These are phyloP conservation scores for Casuarina equisetifolia DNA, from an alignment of 306 rosid genomes.

Conservation along the genomic window DNA sequence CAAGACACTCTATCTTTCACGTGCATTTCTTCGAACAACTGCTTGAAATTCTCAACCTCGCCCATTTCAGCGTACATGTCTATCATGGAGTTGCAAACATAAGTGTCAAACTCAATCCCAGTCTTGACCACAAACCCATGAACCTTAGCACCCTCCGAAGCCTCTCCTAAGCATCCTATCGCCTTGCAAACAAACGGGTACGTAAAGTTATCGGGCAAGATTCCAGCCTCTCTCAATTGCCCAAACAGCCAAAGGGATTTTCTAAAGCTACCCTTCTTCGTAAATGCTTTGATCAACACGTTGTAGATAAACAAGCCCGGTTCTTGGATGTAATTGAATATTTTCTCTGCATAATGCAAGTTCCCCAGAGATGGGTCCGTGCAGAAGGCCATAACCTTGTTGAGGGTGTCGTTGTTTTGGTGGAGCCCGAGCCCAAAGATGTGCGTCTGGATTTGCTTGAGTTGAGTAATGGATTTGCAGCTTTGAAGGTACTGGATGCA, in stretches of 20 bases:
- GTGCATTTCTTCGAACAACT: slow-evolving; percentile 41
- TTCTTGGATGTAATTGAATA: slow-evolving; percentile 21
- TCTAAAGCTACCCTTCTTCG: slow-evolving; percentile 28
- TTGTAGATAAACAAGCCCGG: slow-evolving; percentile 39
- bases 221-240: slow-evolving; percentile 27
- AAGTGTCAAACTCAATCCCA: slow-evolving; percentile 34
- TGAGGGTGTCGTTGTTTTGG: slow-evolving; percentile 26
- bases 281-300: slow-evolving; percentile 35
- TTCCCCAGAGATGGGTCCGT: slow-evolving; percentile 35
- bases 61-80: slow-evolving; percentile 36
- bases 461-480: slow-evolving; percentile 35
- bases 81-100: slow-evolving; percentile 46
- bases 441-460: slow-evolving; percentile 44
- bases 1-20: slow-evolving; percentile 38
- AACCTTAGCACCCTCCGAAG: slow-evolving; percentile 28
- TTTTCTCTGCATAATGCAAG: slow-evolving; percentile 32
- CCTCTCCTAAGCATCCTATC: slow-evolving; percentile 37
- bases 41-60: slow-evolving; percentile 3
- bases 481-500: slow-evolving; percentile 33
- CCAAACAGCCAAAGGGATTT: slow-evolving; percentile 25
- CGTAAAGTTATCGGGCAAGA: slow-evolving; percentile 45
- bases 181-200: slow-evolving; percentile 45
- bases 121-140: slow-evolving; percentile 43
- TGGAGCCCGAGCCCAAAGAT: slow-evolving; percentile 34
- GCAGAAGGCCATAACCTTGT: slow-evolving; percentile 36